Evolutionary conservation across 2,329 filamentous ascomycete species (phyloP).

Genomic region (Cytospora mali): DNA sequence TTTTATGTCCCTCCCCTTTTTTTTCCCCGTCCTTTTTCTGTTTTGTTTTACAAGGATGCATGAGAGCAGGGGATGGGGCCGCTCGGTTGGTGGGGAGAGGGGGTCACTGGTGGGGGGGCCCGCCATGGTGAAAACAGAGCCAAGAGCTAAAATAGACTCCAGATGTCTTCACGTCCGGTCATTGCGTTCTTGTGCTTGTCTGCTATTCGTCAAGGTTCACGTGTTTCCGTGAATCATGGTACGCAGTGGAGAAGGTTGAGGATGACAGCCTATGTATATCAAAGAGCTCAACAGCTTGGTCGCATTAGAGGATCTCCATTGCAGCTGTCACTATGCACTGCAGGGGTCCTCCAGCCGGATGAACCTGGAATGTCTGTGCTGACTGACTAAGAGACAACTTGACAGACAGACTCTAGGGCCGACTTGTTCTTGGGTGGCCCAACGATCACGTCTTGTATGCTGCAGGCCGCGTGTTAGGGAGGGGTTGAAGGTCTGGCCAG

Average conservation of each 20-base stretch:
- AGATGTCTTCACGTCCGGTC: neutral
- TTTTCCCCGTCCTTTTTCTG: neutral
- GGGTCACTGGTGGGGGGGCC: no score
- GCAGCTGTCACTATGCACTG: slow-evolving; percentile 1
- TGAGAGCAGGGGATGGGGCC: neutral
- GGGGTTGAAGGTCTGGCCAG: neutral
- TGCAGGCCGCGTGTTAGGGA: neutral
- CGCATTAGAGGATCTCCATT: neutral
- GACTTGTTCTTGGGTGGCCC: no score
- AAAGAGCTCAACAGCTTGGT: neutral
- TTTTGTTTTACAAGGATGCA: neutral
- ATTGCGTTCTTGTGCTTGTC: neutral
- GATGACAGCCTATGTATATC: neutral
- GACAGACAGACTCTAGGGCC: neutral
- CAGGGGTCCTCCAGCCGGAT: neutral
- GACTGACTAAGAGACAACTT: no score
- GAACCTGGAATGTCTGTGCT: neutral
- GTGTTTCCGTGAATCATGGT: neutral
- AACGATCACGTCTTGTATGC: neutral
- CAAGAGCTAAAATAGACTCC: no score
- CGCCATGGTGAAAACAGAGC: no score
- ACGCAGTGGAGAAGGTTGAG: no score
- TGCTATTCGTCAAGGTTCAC: neutral
- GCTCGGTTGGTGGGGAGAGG: neutral
- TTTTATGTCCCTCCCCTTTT: neutral